Evolutionary conservation across 768 basidiomycete genomes (phyloP).

Genomic region (Xerocomus spinulosus): DNA sequence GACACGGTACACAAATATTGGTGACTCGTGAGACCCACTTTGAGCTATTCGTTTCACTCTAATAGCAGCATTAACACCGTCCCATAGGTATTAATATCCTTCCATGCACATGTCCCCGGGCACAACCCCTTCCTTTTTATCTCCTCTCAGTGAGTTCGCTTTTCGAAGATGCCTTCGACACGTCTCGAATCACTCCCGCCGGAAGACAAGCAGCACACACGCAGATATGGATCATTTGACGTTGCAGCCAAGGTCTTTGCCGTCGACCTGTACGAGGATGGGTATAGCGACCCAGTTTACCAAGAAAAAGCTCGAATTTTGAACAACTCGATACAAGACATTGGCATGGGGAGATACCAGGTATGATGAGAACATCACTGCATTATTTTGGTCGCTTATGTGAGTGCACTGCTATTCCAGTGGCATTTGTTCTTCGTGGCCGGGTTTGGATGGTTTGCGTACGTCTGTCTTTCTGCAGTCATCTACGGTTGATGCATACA

Average conservation of each 20-base stretch:
- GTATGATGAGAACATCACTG: slow-evolving; percentile 14
- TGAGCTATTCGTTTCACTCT: no score
- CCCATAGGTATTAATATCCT: background rate
- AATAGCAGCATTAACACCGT: no score
- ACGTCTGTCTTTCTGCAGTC: slow-evolving; percentile 7
- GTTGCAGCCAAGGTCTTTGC: background rate
- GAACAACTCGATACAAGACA: slow-evolving; percentile 45
- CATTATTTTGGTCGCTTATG: background rate
- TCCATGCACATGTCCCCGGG: background rate
- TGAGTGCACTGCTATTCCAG: slow-evolving; percentile 11
- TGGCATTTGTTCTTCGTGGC: slow-evolving; percentile 37
- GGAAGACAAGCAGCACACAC: background rate
- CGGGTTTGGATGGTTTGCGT: slow-evolving; percentile 43
- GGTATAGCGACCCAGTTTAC: slow-evolving; percentile 43
- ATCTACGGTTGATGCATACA: background rate
- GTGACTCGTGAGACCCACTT: no score
- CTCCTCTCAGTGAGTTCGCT: background rate
- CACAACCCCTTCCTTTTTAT: background rate
- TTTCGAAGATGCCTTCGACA: background rate
- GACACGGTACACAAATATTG: background rate
- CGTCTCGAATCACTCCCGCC: background rate
- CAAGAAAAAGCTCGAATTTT: slow-evolving; percentile 45
- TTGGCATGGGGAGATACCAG: slow-evolving; percentile 57
- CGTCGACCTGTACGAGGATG: slow-evolving; percentile 33
- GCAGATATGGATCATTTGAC: background rate